Conservation (phyloP, 1,284 basidiomycete genomes). For the Cryptococcus floricola region DNA sequence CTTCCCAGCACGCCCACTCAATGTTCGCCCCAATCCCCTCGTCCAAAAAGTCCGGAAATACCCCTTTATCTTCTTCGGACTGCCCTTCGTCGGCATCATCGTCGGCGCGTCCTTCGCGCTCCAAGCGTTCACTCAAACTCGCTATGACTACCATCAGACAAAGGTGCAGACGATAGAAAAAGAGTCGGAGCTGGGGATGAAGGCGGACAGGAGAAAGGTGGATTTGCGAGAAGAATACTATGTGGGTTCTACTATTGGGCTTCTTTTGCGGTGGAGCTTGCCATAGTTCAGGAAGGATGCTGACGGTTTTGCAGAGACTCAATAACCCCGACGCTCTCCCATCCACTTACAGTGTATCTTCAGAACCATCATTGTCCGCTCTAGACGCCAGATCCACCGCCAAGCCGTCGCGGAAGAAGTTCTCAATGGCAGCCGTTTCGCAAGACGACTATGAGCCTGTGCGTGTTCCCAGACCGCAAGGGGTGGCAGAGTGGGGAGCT, state of each 20-base stretch:
- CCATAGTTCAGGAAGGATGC: not conserved
- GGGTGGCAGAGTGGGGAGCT: conserved; percentile 83
- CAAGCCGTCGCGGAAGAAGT: conserved; percentile 15
- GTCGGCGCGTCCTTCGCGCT: conserved; percentile 84
- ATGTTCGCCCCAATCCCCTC: conserved; percentile 44
- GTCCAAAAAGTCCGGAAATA: conserved; percentile 38
- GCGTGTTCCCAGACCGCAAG: conserved; percentile 73
- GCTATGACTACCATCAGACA: conserved; percentile 82
- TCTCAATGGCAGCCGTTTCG: conserved; percentile 29
- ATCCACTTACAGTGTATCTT: not conserved
- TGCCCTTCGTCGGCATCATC: conserved; percentile 81
- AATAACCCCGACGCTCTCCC: conserved; percentile 13
- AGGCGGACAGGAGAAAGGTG: conserved; percentile 74
- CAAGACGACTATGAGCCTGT: conserved; percentile 81
- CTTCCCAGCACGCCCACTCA: conserved; percentile 60
- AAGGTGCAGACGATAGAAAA: conserved; percentile 72
- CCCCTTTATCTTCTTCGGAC: conserved; percentile 64
- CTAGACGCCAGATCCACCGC: not conserved
- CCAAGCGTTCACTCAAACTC: conserved; percentile 77
- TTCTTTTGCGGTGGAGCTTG: not conserved
- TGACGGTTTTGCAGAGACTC: conserved; percentile 18
- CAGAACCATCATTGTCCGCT: not conserved
- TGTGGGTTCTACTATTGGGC: conserved; percentile 57
- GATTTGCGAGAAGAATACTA: conserved; percentile 96
- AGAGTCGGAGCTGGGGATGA: conserved; percentile 78